Base-by-base conservation (phyloP, 2,329 filamentous ascomycete genomes). In the Gyromitra esculenta region DNA sequence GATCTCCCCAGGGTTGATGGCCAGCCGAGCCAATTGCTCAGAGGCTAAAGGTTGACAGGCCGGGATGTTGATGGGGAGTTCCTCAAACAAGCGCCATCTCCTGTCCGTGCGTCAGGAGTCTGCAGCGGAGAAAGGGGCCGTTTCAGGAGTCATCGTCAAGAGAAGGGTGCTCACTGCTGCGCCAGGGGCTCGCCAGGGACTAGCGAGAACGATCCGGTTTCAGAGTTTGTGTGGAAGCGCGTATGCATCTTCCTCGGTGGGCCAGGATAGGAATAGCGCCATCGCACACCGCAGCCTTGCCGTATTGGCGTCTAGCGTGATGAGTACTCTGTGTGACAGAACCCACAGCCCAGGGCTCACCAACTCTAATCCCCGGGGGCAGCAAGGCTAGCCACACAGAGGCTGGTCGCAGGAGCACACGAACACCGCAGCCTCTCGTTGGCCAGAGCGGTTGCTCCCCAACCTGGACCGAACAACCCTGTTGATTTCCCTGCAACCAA, bases 181-280 rank as follows among this genome's bases (percentile, higher is more conserved):
- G 45, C 52, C 68, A 71, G 68, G 69, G 59, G 60, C 69, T 65
- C 69, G 69, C 69, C 69, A 73, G 66, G 68, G 11, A 15, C 43
- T 43, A 41, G 57, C 56, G 52, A 48, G 39, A 59, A 25, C 31
- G 37, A 60, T 69, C 21, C 5, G 1, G 66, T 69, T 69, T 69
- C 66, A 60, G n/a, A 41, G 15, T 48, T 69, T 39, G 54, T 48
- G 35, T 18, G 31, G 21, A 54, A 31, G 66, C 66, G 66, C 52
- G 43, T 69, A 69, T 50, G 63, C 63, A n/a, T 9, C 60, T 64
- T 48, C 59, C 39, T 43, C 15, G 31, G 15, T 37, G 64, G 41
- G 50, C 15, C 54, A 69, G n/a, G 50, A 60, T 21, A 37, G 54
- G 31, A n/a, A 37, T 60, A 39, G 66, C 9, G 66, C 39, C n/a